These are phyloP conservation scores for Talaromyces funiculosus DNA, from an alignment of 2,329 filamentous ascomycete species.

Conservation along the genomic window DNA sequence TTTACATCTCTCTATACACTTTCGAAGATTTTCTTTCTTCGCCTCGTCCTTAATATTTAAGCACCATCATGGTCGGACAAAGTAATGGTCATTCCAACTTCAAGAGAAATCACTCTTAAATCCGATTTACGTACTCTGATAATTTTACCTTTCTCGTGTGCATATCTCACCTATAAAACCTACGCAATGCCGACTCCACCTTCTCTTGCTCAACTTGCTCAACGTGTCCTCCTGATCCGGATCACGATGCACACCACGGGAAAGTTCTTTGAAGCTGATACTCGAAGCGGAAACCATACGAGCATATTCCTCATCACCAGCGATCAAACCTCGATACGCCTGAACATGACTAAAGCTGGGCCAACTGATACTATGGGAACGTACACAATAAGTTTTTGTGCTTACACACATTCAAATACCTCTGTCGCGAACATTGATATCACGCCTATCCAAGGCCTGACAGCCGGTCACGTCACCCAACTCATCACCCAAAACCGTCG, in stretches of 20 bases:
- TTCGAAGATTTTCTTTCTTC: neutral
- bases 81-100: neutral
- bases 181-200: neutral
- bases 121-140: neutral
- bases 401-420: neutral
- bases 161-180: neutral
- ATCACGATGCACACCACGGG: slow-evolving; percentile 14
- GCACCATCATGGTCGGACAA: neutral
- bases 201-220: neutral
- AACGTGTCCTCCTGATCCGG: slow-evolving; percentile 4
- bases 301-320: neutral
- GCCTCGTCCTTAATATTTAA: neutral
- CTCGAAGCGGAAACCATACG: slow-evolving; percentile 15
- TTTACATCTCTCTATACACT: neutral
- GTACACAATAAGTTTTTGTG: neutral
- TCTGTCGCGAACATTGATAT: neutral
- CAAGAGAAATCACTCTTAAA: neutral
- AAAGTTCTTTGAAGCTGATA: slow-evolving; percentile 12
- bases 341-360: slow-evolving; percentile 13
- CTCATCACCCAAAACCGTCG: too few species aligned
- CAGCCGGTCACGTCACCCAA: neutral
- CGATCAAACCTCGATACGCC: neutral
- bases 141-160: too few species aligned
- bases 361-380: slow-evolving; percentile 8
- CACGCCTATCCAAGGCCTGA: neutral